Evolutionary conservation across 768 basidiomycete genomes (phyloP).

Genomic region (Gymnopilus dilepis): DNA sequence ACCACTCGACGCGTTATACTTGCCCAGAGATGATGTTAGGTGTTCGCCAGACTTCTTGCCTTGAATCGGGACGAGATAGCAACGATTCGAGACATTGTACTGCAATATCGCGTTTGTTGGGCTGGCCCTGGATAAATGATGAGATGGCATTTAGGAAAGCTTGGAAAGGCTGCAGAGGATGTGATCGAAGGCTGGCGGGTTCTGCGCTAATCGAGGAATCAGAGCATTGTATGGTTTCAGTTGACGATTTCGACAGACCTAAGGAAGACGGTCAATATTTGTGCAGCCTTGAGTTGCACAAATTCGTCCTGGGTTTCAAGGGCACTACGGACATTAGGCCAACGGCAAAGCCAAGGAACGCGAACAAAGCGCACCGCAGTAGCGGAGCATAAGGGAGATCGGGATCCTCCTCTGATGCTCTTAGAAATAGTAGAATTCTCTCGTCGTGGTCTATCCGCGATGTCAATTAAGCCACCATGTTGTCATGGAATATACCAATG

Average conservation of each 20-base stretch:
- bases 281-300: constrained; percentile 87
- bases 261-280: constrained; percentile 87
- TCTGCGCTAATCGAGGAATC: constrained; percentile 48
- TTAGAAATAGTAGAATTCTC: constrained; percentile 77
- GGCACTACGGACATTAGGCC: constrained; percentile 50
- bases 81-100: constrained; percentile 91
- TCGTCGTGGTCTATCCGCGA: constrained; percentile 77
- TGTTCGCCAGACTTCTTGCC: constrained; percentile 81
- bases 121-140: constrained; percentile 60
- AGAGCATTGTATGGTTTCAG: constrained; percentile 7
- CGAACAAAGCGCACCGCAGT: constrained; percentile 58
- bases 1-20: constrained; percentile 16
- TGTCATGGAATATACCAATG: neutral
- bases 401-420: constrained; percentile 64
- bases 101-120: constrained; percentile 83
- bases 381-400: constrained; percentile 83
- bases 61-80: constrained; percentile 78
- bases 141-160: constrained; percentile 68
- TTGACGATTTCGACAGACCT: constrained; percentile 48
- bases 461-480: neutral
- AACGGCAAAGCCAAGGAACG: neutral
- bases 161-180: constrained; percentile 49
- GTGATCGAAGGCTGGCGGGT: constrained; percentile 47
- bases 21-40: constrained; percentile 74
- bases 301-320: constrained; percentile 92